Evolutionary conservation across 352 stramenopile genomes (phyloP).

Genomic region (Aphanomyces cochlioides): DNA sequence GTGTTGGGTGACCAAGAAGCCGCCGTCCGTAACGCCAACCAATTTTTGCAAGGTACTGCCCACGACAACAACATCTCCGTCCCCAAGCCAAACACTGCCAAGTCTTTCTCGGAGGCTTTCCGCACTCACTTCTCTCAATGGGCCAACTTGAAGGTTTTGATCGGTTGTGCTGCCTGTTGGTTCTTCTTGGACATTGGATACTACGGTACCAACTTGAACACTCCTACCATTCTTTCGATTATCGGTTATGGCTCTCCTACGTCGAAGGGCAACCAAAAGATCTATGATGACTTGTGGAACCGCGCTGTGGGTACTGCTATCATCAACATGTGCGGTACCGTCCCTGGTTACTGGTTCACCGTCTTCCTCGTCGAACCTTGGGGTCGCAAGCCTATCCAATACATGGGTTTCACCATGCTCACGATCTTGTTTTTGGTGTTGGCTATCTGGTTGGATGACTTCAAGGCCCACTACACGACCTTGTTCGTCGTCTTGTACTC

Average conservation of each 20-base stretch:
- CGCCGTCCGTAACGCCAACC: neutral
- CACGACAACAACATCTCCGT: slow-evolving; percentile 41
- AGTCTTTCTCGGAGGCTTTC: slow-evolving; percentile 42
- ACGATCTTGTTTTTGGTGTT: slow-evolving; percentile 51
- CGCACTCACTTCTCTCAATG: slow-evolving; percentile 39
- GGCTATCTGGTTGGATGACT: slow-evolving; percentile 44
- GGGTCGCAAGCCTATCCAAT: slow-evolving; percentile 58
- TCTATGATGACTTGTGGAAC: slow-evolving; percentile 45
- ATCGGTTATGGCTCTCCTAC: slow-evolving; percentile 37
- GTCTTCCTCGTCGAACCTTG: slow-evolving; percentile 53
- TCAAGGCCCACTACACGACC: slow-evolving; percentile 39
- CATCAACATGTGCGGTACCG: slow-evolving; percentile 48
- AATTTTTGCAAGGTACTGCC: neutral
- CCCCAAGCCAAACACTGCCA: slow-evolving; percentile 43
- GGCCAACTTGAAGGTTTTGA: slow-evolving; percentile 32
- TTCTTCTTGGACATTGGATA: slow-evolving; percentile 65
- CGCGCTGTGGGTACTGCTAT: slow-evolving; percentile 43
- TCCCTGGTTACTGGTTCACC: slow-evolving; percentile 66
- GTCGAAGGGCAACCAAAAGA: slow-evolving; percentile 42
- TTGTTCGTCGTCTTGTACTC: slow-evolving; percentile 51
- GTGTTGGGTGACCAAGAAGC: neutral
- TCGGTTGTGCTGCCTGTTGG: slow-evolving; percentile 38
- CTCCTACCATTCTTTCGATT: slow-evolving; percentile 42
- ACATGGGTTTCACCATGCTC: slow-evolving; percentile 48
- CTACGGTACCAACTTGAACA: slow-evolving; percentile 55